Conservation (phyloP, 495 filamentous ascomycete genomes). For the Talaromyces ruber region DNA sequence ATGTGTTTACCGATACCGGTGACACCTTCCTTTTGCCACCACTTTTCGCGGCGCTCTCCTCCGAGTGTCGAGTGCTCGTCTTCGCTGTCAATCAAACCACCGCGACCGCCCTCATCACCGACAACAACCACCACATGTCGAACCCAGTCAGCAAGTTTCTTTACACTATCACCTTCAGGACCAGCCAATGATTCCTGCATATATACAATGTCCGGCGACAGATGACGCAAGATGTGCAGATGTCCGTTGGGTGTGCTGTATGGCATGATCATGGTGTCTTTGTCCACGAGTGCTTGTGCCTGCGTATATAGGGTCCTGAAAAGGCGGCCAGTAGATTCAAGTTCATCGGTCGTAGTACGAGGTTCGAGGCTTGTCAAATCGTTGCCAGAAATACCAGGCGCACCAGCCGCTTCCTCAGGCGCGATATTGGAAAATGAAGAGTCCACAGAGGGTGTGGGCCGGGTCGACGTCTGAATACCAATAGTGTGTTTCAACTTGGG, state of each 20-base stretch:
- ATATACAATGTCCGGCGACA: conserved; percentile 76
- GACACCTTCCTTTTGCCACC: conserved; percentile 77
- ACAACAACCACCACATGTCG: conserved; percentile 77
- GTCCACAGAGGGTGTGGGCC: conserved; percentile 54
- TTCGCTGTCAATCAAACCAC: conserved; percentile 83
- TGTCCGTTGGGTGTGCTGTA: conserved; percentile 73
- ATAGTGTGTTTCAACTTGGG: conserved; percentile 63
- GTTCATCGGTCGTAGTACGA: conserved; percentile 22
- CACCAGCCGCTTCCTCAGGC: conserved; percentile 61
- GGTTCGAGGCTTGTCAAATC: conserved; percentile 41
- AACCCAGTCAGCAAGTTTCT: conserved; percentile 74
- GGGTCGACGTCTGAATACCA: conserved; percentile 25
- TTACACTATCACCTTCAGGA: conserved; percentile 57
- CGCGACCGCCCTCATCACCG: conserved; percentile 73
- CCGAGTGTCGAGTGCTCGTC: conserved; percentile 55
- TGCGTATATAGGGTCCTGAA: conserved; percentile 72
- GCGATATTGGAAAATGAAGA: conserved; percentile 87
- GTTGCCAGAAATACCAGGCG: conserved; percentile 53
- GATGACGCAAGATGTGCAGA: conserved; percentile 73
- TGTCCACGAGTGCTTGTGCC: conserved; percentile 67
- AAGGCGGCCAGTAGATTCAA: conserved; percentile 36
- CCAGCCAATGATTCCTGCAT: conserved; percentile 73
- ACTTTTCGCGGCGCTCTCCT: conserved; percentile 49
- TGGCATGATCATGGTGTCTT: conserved; percentile 75
- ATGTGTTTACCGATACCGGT: conserved; percentile 82